Percentiles rank a stretch among this genome's conserved stretches.
Conservation (phyloP, 495 filamentous ascomycete species). For the Symbiotaphrina buchneri region DNA sequence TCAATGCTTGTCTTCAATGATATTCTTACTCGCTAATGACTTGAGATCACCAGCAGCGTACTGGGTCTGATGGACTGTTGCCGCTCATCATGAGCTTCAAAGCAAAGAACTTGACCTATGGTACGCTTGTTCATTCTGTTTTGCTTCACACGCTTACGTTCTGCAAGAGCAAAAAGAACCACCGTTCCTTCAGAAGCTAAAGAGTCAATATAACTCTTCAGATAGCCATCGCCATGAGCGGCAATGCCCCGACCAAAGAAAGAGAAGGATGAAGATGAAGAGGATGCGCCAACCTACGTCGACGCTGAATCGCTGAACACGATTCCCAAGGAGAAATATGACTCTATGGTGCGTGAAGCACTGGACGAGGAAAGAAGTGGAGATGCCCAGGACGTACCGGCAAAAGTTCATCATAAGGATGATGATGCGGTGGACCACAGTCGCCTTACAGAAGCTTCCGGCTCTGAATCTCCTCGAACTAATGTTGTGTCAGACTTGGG, state of each 20-base stretch:
- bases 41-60: too few species aligned
- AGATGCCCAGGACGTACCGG: neutral
- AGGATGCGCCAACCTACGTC: slow-evolving; percentile 25
- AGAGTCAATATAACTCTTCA: slow-evolving; percentile 16
- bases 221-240: slow-evolving; percentile 18
- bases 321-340: slow-evolving; percentile 24
- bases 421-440: neutral
- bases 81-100: slow-evolving; percentile 28
- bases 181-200: slow-evolving; percentile 22
- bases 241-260: slow-evolving; percentile 15
- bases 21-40: too few species aligned
- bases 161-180: slow-evolving; percentile 21
- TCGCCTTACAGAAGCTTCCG: too few species aligned
- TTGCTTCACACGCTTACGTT: neutral
- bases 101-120: slow-evolving; percentile 23
- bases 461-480: neutral
- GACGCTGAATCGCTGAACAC: slow-evolving; percentile 24
- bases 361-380: slow-evolving; percentile 7
- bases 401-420: neutral
- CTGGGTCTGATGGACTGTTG: too few species aligned
- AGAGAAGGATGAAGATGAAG: slow-evolving; percentile 17
- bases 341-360: slow-evolving; percentile 13
- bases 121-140: slow-evolving; percentile 9
- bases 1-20: too few species aligned
- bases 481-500: slow-evolving; percentile 3